Evolutionary conservation across 345 rosid species (phyloP).

Genomic region (Lumnitzera littorea): DNA sequence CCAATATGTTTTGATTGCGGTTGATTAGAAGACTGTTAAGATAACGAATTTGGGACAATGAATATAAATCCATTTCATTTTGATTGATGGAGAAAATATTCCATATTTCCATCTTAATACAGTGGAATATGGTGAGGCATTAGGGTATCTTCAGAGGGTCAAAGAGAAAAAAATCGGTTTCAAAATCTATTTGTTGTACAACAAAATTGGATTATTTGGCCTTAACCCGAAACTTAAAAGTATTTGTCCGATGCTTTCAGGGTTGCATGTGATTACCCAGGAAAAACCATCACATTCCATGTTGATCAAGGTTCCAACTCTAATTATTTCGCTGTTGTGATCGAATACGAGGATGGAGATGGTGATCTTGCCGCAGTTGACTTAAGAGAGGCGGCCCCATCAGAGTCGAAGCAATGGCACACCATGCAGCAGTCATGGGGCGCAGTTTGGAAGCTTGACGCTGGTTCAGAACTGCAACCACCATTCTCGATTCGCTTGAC

Average conservation of each 20-base stretch:
- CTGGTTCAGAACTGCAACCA: slow-evolving; percentile 22
- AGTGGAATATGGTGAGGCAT: too few relatives aligned
- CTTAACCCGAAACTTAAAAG: background rate
- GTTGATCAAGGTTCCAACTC: slow-evolving; percentile 39
- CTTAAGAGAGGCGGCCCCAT: slow-evolving; percentile 12
- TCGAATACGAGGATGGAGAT: slow-evolving; percentile 42
- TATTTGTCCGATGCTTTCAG: slow-evolving; percentile 13
- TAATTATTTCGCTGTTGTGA: slow-evolving; percentile 29
- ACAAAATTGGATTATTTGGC: too few relatives aligned
- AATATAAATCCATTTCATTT: too few relatives aligned
- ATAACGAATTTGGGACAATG: too few relatives aligned
- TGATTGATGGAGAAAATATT: too few relatives aligned
- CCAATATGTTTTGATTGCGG: too few relatives aligned
- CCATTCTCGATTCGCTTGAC: slow-evolving; percentile 35
- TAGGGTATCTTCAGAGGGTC: too few relatives aligned
- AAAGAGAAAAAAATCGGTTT: too few relatives aligned
- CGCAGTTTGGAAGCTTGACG: slow-evolving; percentile 49
- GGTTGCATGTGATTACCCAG: slow-evolving; percentile 31
- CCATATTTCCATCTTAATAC: too few relatives aligned
- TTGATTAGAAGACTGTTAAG: too few relatives aligned
- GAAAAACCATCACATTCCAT: slow-evolving; percentile 27
- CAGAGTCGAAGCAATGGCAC: slow-evolving; percentile 21
- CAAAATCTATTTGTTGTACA: too few relatives aligned
- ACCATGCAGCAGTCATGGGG: slow-evolving; percentile 51
- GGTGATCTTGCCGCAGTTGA: slow-evolving; percentile 34